Base-by-base conservation (phyloP, 257 asterid species). In the Plantago major region DNA sequence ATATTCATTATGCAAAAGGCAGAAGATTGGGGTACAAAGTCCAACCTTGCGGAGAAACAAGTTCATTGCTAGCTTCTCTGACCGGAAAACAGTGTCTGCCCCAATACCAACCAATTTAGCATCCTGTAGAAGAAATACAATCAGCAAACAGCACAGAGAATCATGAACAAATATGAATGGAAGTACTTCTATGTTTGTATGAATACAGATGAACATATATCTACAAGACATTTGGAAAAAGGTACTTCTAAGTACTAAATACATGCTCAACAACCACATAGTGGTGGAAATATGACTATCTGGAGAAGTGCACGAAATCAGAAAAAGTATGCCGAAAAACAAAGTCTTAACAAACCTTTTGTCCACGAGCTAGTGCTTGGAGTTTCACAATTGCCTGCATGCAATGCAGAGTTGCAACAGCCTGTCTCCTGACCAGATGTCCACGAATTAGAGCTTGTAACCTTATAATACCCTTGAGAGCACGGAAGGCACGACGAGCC, bases 371-470 rank as follows among this genome's bases (percentile, higher is more conserved):
- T 58, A 80, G 46, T 22, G 97, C 95, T 78, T 90, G 97, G 38
- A 85, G 62, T 70, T 72, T 87, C 58, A 90, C 85, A 58, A 90
- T 81, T 62, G 90, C 86, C 38, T 71, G 93, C 95, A 87, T 80
- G 78, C 93, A 83, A 70, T 58, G 77, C 67, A 90, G 72, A 66
- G 97, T 90, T 70, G 95, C 83, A 62, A 82, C 84, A 18, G 96
- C 96, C 74, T 90, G 97, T 69, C 96, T 80, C 78, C 97, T 83
- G 46, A 90, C 97, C 77, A 90, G 80, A 75, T 87, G 96, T 37
- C 97, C 97, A 37, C 96, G 95, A 58, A 90, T 87, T 66, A 90
- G 89, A 63, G 97, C 97, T 77, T 90, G 96, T 12, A 90, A 84
- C 83, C 96, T 85, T 76, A 87, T 90, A 66, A 90, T 87, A 49